Base-by-base conservation (phyloP, 306 rosid genomes). In the Lathyrus oleraceus region DNA sequence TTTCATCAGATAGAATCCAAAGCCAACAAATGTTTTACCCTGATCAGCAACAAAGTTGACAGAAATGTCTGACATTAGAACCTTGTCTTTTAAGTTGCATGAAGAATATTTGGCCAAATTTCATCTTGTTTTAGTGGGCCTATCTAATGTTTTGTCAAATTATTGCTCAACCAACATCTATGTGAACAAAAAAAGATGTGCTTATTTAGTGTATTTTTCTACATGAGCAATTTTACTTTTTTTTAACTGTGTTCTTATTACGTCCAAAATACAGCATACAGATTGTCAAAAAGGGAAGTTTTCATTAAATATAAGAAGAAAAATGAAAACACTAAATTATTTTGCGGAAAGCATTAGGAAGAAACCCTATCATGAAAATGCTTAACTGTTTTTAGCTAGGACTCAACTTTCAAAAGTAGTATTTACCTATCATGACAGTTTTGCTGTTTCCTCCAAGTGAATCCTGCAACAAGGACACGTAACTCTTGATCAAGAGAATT, bases 371-470 rank as follows among this genome's bases (percentile, higher is more conserved):
- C 28, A 81, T 13, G 49, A 56, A 65, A 39, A 47, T 15, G 58
- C 61, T 51, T 54, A 62, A 57, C 9, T 36, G 54, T 64, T 49
- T 30, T 61, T 28, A 57, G 23, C 54, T 16, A 67, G 32, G 51
- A 78, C 54, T 75, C 49, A 67, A 54, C 44, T 47, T 70, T 78
- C 36, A 39, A 74, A 44, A 54, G 76, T 39, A 75, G 77, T 60
- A 67, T 47, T 82, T 87, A 90, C 96, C 96, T 87, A 90, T 87
- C 96, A 90, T 90, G 61, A 90, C 88, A 48, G 96, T 87, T 82
- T 84, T 90, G 86, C 93, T 90, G 84, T 87, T 90, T 81, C 96
- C 96, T 66, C 96, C 96, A 36, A 90, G 93, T 67, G 96, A 90
- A 81, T 90, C 96, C 96, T 90, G 91, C 79, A 81, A 76, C 71